Base-by-base conservation (phyloP, 2,329 filamentous ascomycete species). In the Pseudogymnoascus sp. region DNA sequence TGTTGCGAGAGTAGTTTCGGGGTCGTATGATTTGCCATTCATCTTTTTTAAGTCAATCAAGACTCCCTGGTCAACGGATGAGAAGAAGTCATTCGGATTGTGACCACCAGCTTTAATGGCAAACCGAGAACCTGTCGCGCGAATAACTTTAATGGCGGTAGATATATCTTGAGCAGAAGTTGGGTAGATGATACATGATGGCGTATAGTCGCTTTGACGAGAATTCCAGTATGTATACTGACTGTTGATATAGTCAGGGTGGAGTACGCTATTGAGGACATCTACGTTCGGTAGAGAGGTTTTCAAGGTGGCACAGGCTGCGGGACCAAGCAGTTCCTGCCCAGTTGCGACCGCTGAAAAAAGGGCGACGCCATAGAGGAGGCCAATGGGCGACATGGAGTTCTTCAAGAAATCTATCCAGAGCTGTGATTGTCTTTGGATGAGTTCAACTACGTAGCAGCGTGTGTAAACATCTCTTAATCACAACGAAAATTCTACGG, bases 51-150 rank as follows among this genome's bases (percentile, higher is more conserved):
- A 11, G 59, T 42, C 38, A 33, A 61, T 61, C 59, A 61, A 42
- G 59, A 61, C 59, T 2, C 59, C 59, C 10, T 29, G 13, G 19
- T 61, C 59, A 26, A 42, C 38, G 31, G 33, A 38, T 26, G 59
- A 61, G 21, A 37, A 61, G 31, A 38, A 38, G 4, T 38, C 59
- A 61, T 61, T 61, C 8, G 59, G 59, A 5, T 61, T 61, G 62
- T 78, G 76, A 2, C 77, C 74, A 21, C 74, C 75, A 61, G 72
- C 72, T 66, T 75, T 74, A 62, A 73, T 72, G 19, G 74, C 70
- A 66, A 76, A 76, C 50, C 26, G n/a, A 56, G 50, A 56, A 8
- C 29, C 29, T 2, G 26, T 7, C 5, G 26, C 16, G 8, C 29
- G 26, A 19, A 56, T 56, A 56, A 68, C 59, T n/a, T 61, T 63